Conservation (phyloP, 805 yeast species). For the Starmerella tilneyi region DNA sequence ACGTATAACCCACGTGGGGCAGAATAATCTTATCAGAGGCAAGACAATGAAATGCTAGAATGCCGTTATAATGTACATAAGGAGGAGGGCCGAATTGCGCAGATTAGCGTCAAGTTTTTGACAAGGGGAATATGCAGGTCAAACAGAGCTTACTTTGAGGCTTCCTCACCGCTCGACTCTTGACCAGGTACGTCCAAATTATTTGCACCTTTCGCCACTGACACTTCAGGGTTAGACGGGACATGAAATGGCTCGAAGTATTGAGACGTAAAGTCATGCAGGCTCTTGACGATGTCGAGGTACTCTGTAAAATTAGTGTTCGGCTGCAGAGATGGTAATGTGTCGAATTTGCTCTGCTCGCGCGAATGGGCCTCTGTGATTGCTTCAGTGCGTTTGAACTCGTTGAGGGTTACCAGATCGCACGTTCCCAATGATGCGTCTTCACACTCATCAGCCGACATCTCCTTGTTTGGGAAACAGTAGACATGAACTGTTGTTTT, state of each 20-base stretch:
- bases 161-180: background rate
- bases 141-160: background rate
- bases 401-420: constrained; percentile 8
- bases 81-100: no score
- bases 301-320: background rate
- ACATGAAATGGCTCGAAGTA: constrained; percentile 9
- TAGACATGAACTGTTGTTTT: constrained; percentile 2
- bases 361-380: constrained; percentile 8
- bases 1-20: no score
- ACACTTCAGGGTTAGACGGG: constrained; percentile 1
- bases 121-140: no score
- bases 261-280: background rate
- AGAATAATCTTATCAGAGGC: no score
- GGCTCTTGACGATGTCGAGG: background rate
- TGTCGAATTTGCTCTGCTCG: constrained; percentile 3
- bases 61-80: no score
- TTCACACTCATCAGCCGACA: constrained; percentile 6
- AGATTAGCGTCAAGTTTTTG: no score
- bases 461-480: constrained; percentile 14
- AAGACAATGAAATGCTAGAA: no score
- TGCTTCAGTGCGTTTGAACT: constrained; percentile 6
- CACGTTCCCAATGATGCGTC: constrained; percentile 12
- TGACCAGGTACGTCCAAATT: background rate
- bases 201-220: background rate
- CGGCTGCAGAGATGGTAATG: background rate